Base-by-base conservation (phyloP, 2,329 filamentous ascomycete genomes). In the Periconia sp. region DNA sequence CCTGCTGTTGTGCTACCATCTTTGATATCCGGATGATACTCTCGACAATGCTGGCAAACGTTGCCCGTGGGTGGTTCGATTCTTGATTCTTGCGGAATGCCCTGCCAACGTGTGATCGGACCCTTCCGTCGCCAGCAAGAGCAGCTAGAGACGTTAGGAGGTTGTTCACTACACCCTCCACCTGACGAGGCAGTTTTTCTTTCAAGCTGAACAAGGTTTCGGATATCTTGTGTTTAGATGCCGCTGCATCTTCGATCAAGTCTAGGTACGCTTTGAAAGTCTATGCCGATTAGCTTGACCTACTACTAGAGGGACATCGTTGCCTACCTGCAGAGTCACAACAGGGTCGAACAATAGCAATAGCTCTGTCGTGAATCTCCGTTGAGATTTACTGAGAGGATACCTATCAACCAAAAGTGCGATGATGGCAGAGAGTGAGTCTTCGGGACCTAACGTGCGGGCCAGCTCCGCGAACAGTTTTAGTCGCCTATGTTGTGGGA, bases 321-420 rank as follows among this genome's bases (percentile, higher is more conserved):
- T n/a, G 34, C 28, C 25, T 56, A 72, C 74, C 23, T 72, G 66
- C 10, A 97, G 78, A 62, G 95, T 90, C n/a, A 85, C 80, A 34
- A 86, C 79, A 10, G 89, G 84, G 34, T 81, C 78, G 63, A 95
- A 94, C 24, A 83, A 78, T 46, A 83, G 84, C 31, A 90, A 80
- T 18, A 99, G 74, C 29, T 90, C 85, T 3, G 82, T 81, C 45
- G 89, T 80, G 68, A 97, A 92, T n/a, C 80, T 80, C 26, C 86
- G 74, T 25, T 94, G 83, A 53, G 81, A 83, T 60, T 88, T 84
- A 45, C 86, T 87, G n/a, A 84, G 79, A 4, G 88, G 85, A 65
- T 96, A 95, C 61, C 88, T 87, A 65, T 96, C 90, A n/a, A 89
- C 84, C 47, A 99, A 81, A 82, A 97, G 92, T 43, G 89, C 87